Base-by-base conservation (phyloP, 78 protist species). In the Cavenderia fasciculata region DNA sequence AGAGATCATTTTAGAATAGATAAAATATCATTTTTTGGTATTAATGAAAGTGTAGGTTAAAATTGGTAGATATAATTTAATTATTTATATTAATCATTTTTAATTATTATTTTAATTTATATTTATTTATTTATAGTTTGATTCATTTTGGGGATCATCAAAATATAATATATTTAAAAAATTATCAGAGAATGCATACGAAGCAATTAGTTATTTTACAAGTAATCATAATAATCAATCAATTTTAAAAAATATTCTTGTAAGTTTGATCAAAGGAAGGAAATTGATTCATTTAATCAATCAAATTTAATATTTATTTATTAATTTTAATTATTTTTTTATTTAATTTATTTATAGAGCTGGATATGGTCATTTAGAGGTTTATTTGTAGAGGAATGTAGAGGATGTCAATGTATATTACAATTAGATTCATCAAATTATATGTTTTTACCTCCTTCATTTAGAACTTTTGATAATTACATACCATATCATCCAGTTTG, bases 361-460 rank as follows among this genome's bases (percentile, higher is more conserved):
- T 79, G 88, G 88, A 62, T 79, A 18, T 79, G 74, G 74, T 79
- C 88, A 51, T 79, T 65, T 52, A 79, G 88, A 79, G 88, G 88
- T 79, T 66, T 79, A 33, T 79, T 79, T 66, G 36, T 79, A 40
- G 88, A 79, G 21, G 88, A 79, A 52, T 79, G 88, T 54, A 79
- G 66, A 54, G 76, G 76, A 23, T 79, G 88, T 54, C 47, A 65
- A 34, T 43, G 54, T 79, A 65, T 79, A 33, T 34, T 79, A 23
- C 76, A 65, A 29, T 79, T 79, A 51, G 88, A 79, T 27, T 79
- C 88, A 1, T 16, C 87, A 3, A 34, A 31, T 41, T 79, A 59
- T 66, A 34, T 65, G 68, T 66, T 65, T 66, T 54, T 79, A 41
- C 88, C 88, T 40, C 88, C 88, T 11, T 79, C 88, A 12, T 66